phyloP scores from a whole-genome alignment of 345 rosid genomes.

The Eucalyptus melliodora region DNA sequence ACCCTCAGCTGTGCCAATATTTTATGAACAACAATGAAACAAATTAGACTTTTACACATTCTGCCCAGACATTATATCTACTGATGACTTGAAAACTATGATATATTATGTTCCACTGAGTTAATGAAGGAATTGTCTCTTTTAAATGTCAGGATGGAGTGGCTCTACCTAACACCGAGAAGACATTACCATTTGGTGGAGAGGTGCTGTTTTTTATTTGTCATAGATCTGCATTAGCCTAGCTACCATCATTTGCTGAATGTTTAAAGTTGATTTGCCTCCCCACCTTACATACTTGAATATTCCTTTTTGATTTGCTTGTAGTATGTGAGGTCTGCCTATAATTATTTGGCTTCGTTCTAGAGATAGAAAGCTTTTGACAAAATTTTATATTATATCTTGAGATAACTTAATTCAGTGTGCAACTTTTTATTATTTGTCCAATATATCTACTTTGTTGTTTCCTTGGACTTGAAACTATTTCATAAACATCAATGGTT shows the following conservation, averaged over 20 bases:
- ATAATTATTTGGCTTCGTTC: background rate
- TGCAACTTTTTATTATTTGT: background rate
- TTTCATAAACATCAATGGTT: background rate
- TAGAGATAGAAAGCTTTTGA: background rate
- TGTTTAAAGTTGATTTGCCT: background rate
- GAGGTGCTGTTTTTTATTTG: conserved; percentile 38
- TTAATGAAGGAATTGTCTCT: background rate
- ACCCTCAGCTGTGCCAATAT: background rate
- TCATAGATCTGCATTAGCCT: background rate
- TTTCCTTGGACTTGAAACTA: background rate
- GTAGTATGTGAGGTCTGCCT: background rate
- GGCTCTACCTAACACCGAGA: conserved; percentile 82
- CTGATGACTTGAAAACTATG: background rate
- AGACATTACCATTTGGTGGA: conserved; percentile 93
- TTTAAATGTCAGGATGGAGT: conserved; percentile 71
- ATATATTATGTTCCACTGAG: background rate
- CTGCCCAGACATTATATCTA: background rate
- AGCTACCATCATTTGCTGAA: background rate
- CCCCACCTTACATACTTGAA: background rate
- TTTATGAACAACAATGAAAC: background rate
- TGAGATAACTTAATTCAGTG: background rate
- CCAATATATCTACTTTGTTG: background rate
- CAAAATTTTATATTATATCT: background rate
- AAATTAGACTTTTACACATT: background rate
- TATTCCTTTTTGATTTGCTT: background rate